A percentile compares a stretch with the other conserved stretches of the same genome.
Evolutionary conservation across 805 yeast species (phyloP).

Genomic region (Teunomyces kruisii): DNA sequence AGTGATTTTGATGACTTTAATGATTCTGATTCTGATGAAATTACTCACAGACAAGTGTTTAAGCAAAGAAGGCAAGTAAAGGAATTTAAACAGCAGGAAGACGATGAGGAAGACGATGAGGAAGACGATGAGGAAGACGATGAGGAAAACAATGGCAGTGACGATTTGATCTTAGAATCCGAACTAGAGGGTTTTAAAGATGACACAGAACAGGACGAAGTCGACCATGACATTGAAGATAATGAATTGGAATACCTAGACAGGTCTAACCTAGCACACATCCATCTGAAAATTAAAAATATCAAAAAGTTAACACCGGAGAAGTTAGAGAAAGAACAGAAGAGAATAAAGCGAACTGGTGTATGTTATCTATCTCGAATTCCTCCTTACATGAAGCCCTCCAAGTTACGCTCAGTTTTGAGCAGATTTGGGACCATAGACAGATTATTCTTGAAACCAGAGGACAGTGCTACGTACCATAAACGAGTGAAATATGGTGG

Average conservation of each 20-base stretch:
- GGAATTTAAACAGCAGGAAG: slow-evolving; percentile 6
- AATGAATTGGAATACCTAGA: slow-evolving; percentile 13
- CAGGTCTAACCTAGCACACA: slow-evolving; percentile 4
- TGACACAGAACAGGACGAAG: slow-evolving; percentile 16
- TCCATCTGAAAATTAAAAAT: slow-evolving; percentile 26
- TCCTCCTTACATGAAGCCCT: slow-evolving; percentile 98
- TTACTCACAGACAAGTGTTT: slow-evolving; percentile 3
- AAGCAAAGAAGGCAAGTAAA: background rate
- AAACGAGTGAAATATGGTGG: slow-evolving; percentile 84
- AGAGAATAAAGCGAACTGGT: slow-evolving; percentile 70
- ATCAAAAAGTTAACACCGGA: slow-evolving; percentile 58
- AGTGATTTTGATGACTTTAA: slow-evolving; percentile 7
- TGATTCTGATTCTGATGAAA: slow-evolving; percentile 8
- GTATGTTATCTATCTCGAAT: slow-evolving; percentile 88
- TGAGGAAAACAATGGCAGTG: slow-evolving; percentile 11
- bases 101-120: slow-evolving; percentile 16
- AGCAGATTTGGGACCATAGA: slow-evolving; percentile 85
- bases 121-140: slow-evolving; percentile 14
- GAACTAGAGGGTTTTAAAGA: slow-evolving; percentile 9
- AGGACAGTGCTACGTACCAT: slow-evolving; percentile 62
- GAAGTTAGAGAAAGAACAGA: slow-evolving; percentile 53
- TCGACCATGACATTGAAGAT: slow-evolving; percentile 14
- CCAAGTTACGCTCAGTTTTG: slow-evolving; percentile 78
- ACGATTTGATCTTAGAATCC: slow-evolving; percentile 7
- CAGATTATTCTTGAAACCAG: slow-evolving; percentile 83